Percentiles rank a stretch among this genome's conserved stretches.
Evolutionary conservation across 1,284 basidiomycete genomes (phyloP).

Genomic region (Ceratobasidium papillatum): DNA sequence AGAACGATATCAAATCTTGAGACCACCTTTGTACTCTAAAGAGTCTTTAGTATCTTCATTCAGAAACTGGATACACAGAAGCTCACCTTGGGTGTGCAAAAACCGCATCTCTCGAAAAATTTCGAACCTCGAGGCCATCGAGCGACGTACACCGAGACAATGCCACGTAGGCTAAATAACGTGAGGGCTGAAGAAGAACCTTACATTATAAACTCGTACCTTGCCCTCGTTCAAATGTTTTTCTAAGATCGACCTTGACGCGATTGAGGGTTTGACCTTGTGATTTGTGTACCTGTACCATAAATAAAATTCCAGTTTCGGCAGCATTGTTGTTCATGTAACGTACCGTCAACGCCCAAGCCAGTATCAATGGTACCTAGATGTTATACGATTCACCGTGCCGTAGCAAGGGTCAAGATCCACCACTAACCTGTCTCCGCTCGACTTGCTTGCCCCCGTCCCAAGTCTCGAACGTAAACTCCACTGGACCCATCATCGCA

Average conservation of each 20-base stretch:
- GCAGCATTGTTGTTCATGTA: not conserved
- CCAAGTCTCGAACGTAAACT: slow-evolving; percentile 47
- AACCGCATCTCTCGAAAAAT: slow-evolving; percentile 45
- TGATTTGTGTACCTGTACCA: slow-evolving; percentile 82
- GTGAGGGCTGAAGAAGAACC: not conserved
- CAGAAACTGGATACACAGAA: not conserved
- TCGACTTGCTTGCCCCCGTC: slow-evolving; percentile 46
- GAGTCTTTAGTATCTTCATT: not conserved
- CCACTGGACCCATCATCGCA: slow-evolving; percentile 38
- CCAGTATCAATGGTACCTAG: slow-evolving; percentile 81
- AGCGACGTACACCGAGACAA: slow-evolving; percentile 50
- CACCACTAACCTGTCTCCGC: slow-evolving; percentile 46
- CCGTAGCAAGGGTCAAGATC: not conserved
- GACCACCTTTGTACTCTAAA: slow-evolving; percentile 20
- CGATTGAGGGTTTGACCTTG: slow-evolving; percentile 85
- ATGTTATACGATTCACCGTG: slow-evolving; percentile 29
- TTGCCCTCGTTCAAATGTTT: slow-evolving; percentile 79
- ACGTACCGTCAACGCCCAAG: slow-evolving; percentile 64
- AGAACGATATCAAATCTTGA: not conserved
- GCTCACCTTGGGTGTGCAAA: slow-evolving; percentile 26
- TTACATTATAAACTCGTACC: slow-evolving; percentile 27
- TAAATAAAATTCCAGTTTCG: not conserved
- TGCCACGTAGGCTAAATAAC: slow-evolving; percentile 49
- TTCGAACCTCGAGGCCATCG: slow-evolving; percentile 48
- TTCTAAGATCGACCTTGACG: slow-evolving; percentile 71